Conservation (phyloP, 2,329 filamentous ascomycete genomes). For the Pezicula neosporulosa region DNA sequence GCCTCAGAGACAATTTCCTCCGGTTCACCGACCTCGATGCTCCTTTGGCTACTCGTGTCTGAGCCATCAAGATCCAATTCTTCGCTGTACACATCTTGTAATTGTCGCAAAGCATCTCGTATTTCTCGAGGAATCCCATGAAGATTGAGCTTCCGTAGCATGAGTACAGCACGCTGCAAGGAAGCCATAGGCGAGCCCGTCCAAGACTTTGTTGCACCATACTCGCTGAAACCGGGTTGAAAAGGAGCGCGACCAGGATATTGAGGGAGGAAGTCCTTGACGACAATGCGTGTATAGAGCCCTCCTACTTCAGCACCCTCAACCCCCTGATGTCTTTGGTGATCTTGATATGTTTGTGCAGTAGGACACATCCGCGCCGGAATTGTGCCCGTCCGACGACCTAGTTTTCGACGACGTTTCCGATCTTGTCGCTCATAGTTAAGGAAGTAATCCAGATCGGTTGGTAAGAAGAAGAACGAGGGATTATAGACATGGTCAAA, state of each 20-base stretch:
- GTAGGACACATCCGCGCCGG: conserved; percentile 16
- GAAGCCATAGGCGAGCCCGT: conserved; percentile 14
- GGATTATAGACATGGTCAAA: conserved; percentile 14
- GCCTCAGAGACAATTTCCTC: conserved; percentile 10
- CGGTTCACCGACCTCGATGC: conserved; percentile 9
- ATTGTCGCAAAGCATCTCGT: conserved; percentile 14
- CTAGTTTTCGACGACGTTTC: conserved; percentile 12
- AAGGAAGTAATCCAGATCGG: conserved; percentile 15
- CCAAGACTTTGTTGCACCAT: conserved; percentile 13
- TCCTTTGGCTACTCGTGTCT: conserved; percentile 14
- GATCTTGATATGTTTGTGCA: conserved; percentile 17
- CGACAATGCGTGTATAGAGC: conserved; percentile 13
- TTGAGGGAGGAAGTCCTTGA: conserved; percentile 13
- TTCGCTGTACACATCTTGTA: conserved; percentile 17
- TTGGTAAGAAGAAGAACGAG: conserved; percentile 17
- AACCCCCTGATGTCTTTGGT: conserved; percentile 14
- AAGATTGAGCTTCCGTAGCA: conserved; percentile 15
- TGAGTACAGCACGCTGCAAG: conserved; percentile 14
- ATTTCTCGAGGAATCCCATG: conserved; percentile 13
- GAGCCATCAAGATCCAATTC: conserved; percentile 14
- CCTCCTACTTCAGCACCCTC: conserved; percentile 12
- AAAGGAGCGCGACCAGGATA: conserved; percentile 14
- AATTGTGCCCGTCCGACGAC: conserved; percentile 14
- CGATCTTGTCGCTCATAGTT: conserved; percentile 14
- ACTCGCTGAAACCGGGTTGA: conserved; percentile 9